phyloP scores from a whole-genome alignment of 495 filamentous ascomycete species.

The Copromyces sp. region DNA sequence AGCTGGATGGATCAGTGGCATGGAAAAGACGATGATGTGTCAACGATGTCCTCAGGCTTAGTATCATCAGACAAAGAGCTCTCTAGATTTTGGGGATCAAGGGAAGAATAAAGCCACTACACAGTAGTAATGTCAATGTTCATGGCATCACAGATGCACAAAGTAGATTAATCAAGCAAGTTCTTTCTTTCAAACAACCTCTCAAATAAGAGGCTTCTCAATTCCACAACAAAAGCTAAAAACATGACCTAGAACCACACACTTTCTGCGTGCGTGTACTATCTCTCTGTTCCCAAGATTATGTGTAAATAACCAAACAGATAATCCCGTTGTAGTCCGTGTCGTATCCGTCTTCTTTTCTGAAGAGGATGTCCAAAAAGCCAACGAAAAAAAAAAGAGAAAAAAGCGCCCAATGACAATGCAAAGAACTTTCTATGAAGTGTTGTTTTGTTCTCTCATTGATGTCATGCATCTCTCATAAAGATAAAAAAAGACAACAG shows the following conservation, averaged over 20 bases:
- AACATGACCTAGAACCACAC: background rate
- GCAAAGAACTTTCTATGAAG: constrained; percentile 1
- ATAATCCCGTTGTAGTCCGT: background rate
- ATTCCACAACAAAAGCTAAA: background rate
- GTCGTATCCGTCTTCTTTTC: background rate
- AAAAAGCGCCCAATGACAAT: constrained; percentile 6
- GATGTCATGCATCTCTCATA: background rate
- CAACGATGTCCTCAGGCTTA: background rate
- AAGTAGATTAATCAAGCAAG: background rate
- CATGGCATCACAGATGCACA: background rate
- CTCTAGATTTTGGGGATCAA: too few relatives aligned
- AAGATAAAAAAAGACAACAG: background rate
- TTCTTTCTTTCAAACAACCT: background rate
- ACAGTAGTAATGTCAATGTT: too few relatives aligned
- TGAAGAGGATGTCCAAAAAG: background rate
- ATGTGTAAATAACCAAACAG: background rate
- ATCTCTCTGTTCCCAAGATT: background rate
- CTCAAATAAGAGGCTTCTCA: background rate
- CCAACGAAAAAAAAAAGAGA: background rate
- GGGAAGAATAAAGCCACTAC: too few relatives aligned
- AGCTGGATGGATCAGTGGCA: background rate
- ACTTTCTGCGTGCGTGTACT: background rate
- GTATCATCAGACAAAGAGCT: too few relatives aligned
- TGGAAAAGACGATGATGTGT: too few relatives aligned
- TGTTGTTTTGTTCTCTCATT: background rate